Conservation (phyloP, 2,329 filamentous ascomycete species). For the Calonectria pseudoturangicola region DNA sequence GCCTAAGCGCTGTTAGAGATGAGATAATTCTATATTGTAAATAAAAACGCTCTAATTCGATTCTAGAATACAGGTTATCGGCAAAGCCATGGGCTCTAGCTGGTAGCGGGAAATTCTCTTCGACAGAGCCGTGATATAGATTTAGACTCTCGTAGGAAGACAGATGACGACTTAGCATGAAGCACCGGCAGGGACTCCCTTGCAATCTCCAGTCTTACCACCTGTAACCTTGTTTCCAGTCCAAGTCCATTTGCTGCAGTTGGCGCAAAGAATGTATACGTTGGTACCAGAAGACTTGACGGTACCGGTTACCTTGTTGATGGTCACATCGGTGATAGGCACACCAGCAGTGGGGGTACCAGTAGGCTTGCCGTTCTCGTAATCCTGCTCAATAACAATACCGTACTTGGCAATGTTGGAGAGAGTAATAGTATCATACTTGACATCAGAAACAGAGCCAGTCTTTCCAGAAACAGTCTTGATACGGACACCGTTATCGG, state of each 20-base stretch:
- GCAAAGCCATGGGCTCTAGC: not conserved
- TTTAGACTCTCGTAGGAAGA: too few species aligned
- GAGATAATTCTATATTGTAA: not conserved
- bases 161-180: constrained; percentile 44
- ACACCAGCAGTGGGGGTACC: constrained; percentile 68
- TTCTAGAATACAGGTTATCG: not conserved
- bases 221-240: constrained; percentile 69
- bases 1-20: not conserved
- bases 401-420: constrained; percentile 64
- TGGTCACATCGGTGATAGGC: constrained; percentile 70
- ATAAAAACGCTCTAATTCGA: not conserved
- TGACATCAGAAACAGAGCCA: constrained; percentile 65
- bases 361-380: constrained; percentile 67
- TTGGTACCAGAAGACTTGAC: constrained; percentile 63
- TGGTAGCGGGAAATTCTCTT: not conserved
- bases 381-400: constrained; percentile 65
- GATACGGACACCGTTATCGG: constrained; percentile 71
- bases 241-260: constrained; percentile 72
- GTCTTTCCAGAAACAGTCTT: constrained; percentile 69
- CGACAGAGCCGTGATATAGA: not conserved
- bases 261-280: constrained; percentile 73
- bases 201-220: constrained; percentile 63
- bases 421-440: constrained; percentile 66
- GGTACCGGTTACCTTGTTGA: constrained; percentile 65
- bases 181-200: constrained; percentile 53